Evolutionary conservation across 768 basidiomycete species (phyloP).

Genomic region (Amanita fuliginea): DNA sequence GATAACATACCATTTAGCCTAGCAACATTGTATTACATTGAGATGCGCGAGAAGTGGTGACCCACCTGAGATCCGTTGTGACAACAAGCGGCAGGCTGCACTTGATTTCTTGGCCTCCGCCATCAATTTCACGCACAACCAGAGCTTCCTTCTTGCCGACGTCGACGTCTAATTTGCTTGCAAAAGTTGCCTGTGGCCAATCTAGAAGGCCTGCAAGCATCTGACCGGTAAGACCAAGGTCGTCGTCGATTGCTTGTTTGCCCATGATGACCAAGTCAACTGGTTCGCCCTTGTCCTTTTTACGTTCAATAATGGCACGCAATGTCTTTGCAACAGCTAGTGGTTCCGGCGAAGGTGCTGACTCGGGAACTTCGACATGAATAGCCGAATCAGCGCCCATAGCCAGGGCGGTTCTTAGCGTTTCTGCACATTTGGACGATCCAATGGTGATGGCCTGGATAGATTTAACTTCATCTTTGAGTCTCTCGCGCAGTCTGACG

Average conservation of each 20-base stretch:
- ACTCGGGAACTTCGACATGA: constrained; percentile 80
- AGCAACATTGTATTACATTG: neutral
- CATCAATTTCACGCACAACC: constrained; percentile 89
- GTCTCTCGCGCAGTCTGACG: constrained; percentile 80
- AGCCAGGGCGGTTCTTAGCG: constrained; percentile 89
- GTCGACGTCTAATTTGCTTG: constrained; percentile 75
- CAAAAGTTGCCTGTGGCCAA: constrained; percentile 94
- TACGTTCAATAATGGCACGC: constrained; percentile 57
- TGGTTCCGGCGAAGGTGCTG: constrained; percentile 71
- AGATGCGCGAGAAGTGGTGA: constrained; percentile 3
- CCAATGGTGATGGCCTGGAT: constrained; percentile 95
- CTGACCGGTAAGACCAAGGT: constrained; percentile 90
- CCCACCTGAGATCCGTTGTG: constrained; percentile 88
- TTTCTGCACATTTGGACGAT: constrained; percentile 80
- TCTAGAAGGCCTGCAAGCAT: constrained; percentile 91
- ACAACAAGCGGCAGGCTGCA: constrained; percentile 76
- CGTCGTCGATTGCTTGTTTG: constrained; percentile 98
- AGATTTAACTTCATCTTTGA: constrained; percentile 65
- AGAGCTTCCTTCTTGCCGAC: constrained; percentile 47
- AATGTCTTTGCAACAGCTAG: constrained; percentile 85
- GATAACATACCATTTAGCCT: constrained; percentile 60
- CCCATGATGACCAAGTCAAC: constrained; percentile 91
- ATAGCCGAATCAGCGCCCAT: constrained; percentile 95
- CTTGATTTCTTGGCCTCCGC: constrained; percentile 76
- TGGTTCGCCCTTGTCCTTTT: constrained; percentile 28